A percentile compares a stretch with the other conserved stretches of the same genome.
These are phyloP conservation scores for Fusarium tanahbumbuense DNA, from an alignment of 2,329 filamentous ascomycete genomes.

Conservation along the genomic window DNA sequence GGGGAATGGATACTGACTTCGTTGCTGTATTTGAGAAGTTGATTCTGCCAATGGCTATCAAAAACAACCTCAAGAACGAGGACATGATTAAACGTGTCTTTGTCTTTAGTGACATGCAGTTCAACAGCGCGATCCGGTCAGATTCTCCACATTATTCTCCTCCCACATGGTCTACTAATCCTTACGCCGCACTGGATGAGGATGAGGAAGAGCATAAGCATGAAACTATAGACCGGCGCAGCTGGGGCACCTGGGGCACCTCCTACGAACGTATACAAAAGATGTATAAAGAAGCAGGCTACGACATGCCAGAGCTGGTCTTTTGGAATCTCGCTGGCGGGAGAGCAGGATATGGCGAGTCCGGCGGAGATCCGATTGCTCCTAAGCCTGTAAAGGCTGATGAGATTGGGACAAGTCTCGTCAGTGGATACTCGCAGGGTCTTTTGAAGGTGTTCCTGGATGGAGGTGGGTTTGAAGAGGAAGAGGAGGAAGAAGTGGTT, in stretches of 20 bases:
- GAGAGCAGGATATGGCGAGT: constrained; percentile 42
- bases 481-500: constrained; percentile 52
- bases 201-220: neutral
- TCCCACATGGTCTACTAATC: neutral
- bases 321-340: constrained; percentile 69
- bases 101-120: constrained; percentile 72
- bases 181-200: constrained; percentile 48
- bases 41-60: constrained; percentile 65
- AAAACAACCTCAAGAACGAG: constrained; percentile 62
- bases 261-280: constrained; percentile 63
- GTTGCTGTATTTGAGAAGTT: constrained; percentile 64
- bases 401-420: constrained; percentile 59
- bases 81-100: constrained; percentile 72
- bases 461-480: constrained; percentile 58
- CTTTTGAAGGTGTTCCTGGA: constrained; percentile 69
- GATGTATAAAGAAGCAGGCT: constrained; percentile 61
- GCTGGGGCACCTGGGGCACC: constrained; percentile 38
- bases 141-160: neutral
- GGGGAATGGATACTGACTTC: constrained; percentile 63
- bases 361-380: constrained; percentile 47
- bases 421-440: constrained; percentile 68
- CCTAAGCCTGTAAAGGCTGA: constrained; percentile 63
- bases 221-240: neutral
- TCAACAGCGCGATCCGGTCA: constrained; percentile 52
- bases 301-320: constrained; percentile 68